Conservation (phyloP, 2,329 filamentous ascomycete species). For the Aspergillus floridensis region DNA sequence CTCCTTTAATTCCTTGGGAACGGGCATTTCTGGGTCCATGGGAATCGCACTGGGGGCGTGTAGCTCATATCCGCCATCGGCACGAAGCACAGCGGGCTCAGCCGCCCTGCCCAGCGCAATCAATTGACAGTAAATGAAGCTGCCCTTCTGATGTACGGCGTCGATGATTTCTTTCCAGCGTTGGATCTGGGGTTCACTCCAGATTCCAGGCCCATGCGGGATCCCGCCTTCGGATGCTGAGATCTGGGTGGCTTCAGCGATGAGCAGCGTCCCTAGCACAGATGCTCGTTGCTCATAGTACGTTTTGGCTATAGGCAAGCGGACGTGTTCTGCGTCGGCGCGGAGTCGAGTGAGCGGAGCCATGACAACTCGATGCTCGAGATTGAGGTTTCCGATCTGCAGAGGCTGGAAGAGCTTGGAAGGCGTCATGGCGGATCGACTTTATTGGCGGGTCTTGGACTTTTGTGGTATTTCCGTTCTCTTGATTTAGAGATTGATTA, state of each 20-base stretch:
- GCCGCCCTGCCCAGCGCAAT: conserved; percentile 59
- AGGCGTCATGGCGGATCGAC: too few species aligned
- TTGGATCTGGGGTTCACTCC: conserved; percentile 51
- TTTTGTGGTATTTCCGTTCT: too few species aligned
- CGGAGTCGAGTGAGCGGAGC: conserved; percentile 56
- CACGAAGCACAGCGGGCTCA: conserved; percentile 27
- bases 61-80: conserved; percentile 6
- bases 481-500: too few species aligned
- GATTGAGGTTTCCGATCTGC: conserved; percentile 34
- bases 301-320: conserved; percentile 27
- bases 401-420: conserved; percentile 44
- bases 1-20: conserved; percentile 24
- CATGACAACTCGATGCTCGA: conserved; percentile 50
- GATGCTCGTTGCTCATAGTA: conserved; percentile 54
- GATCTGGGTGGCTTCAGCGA: conserved; percentile 57
- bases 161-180: conserved; percentile 60
- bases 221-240: conserved; percentile 47
- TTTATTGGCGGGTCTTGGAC: too few species aligned
- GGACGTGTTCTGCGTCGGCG: conserved; percentile 48
- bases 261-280: conserved; percentile 54
- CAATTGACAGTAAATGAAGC: conserved; percentile 60
- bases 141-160: conserved; percentile 58
- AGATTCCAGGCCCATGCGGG: conserved; percentile 56
- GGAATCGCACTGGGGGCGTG: conserved; percentile 35
- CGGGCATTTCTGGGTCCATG: conserved; percentile 33